These are phyloP conservation scores for Boletus reticuloceps DNA, from an alignment of 768 basidiomycete genomes.

Conservation along the genomic window DNA sequence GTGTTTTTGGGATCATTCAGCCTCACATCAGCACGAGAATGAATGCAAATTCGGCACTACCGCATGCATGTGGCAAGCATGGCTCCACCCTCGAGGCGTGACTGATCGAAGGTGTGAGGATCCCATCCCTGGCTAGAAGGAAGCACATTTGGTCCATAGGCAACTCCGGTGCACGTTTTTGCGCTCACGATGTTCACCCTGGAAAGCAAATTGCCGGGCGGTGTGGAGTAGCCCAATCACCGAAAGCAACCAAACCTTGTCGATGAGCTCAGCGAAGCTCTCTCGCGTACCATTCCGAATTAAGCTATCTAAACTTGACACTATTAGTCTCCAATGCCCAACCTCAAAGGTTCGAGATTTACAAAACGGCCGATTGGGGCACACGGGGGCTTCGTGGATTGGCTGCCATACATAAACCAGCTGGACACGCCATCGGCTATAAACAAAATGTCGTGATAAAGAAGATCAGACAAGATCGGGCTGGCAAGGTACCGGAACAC, in stretches of 20 bases:
- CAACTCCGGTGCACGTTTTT: slow-evolving; percentile 22
- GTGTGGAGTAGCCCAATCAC: slow-evolving; percentile 26
- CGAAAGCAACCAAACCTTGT: slow-evolving; percentile 27
- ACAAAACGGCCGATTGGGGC: slow-evolving; percentile 7
- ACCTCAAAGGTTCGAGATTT: slow-evolving; percentile 6
- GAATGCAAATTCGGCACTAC: slow-evolving; percentile 30
- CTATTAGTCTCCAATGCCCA: slow-evolving; percentile 5
- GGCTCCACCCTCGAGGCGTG: slow-evolving; percentile 35
- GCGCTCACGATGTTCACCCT: slow-evolving; percentile 8
- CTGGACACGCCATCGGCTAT: slow-evolving; percentile 8
- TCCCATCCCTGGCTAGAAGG: slow-evolving; percentile 22
- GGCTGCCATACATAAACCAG: slow-evolving; percentile 1
- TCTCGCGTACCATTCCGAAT: slow-evolving; percentile 15
- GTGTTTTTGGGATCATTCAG: slow-evolving; percentile 11
- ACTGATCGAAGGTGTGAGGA: slow-evolving; percentile 32
- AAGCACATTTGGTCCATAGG: slow-evolving; percentile 6
- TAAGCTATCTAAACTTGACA: slow-evolving; percentile 24
- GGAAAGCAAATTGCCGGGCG: slow-evolving; percentile 23
- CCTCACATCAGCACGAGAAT: slow-evolving; percentile 27
- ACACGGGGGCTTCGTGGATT: slow-evolving; percentile 7
- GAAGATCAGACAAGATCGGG: slow-evolving; percentile 13
- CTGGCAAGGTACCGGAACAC: slow-evolving; percentile 20
- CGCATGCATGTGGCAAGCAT: slow-evolving; percentile 32
- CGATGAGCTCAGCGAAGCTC: slow-evolving; percentile 29
- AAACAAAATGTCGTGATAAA: slow-evolving; percentile 5